Conservation (phyloP, 257 asterid species). For the Paraleonurus japonicus region DNA sequence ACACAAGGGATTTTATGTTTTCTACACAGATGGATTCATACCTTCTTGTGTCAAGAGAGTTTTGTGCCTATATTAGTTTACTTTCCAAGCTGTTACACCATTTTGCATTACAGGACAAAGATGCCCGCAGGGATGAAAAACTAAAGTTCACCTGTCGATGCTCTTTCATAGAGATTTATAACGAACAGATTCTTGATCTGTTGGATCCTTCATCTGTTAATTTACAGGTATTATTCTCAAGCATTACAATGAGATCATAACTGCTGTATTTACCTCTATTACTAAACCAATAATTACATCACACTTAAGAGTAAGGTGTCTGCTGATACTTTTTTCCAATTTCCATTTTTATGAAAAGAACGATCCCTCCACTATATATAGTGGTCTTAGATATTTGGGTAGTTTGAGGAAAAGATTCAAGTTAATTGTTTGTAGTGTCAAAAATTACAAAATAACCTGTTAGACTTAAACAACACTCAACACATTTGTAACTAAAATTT, state of each 20-base stretch:
- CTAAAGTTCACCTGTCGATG: constrained; percentile 77
- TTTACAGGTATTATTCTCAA: constrained; percentile 63
- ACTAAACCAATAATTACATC: neutral
- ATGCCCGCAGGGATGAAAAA: constrained; percentile 88
- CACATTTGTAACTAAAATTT: neutral
- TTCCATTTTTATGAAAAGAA: neutral
- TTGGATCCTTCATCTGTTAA: constrained; percentile 80
- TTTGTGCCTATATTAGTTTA: constrained; percentile 10
- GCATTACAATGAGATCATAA: neutral
- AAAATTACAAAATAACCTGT: too few relatives aligned
- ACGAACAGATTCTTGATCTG: constrained; percentile 93
- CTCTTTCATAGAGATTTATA: constrained; percentile 92
- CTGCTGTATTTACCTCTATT: neutral
- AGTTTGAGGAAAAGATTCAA: neutral
- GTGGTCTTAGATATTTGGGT: neutral
- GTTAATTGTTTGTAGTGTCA: neutral
- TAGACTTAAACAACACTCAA: neutral
- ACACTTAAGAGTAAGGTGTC: neutral
- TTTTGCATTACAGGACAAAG: constrained; percentile 65
- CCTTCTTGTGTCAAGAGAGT: neutral
- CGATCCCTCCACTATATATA: neutral
- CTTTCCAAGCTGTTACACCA: constrained; percentile 11
- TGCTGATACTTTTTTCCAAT: constrained; percentile 6
- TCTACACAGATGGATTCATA: neutral
- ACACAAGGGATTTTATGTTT: too few relatives aligned